phyloP scores from a whole-genome alignment of 2,329 filamentous ascomycete species.

The Hypomyces rosellus region DNA sequence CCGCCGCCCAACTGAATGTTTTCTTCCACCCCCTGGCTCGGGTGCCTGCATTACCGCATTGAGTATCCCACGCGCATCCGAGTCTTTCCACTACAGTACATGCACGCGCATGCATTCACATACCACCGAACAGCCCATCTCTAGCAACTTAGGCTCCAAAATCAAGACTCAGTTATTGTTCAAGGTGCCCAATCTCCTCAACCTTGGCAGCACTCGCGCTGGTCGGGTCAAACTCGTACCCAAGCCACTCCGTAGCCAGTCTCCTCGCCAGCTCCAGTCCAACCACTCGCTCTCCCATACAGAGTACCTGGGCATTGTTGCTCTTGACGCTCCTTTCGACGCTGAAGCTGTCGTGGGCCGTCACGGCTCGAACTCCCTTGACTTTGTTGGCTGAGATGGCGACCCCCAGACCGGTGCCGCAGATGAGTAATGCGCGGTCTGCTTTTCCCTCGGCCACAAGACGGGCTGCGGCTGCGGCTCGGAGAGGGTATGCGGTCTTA shows the following conservation, averaged over 20 bases:
- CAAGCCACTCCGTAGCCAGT: conserved; percentile 74
- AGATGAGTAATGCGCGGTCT: conserved; percentile 76
- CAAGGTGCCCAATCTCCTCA: conserved; percentile 35
- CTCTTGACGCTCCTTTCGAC: conserved; percentile 75
- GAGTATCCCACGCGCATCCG: not conserved
- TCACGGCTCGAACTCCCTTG: conserved; percentile 77
- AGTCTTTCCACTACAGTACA: not conserved
- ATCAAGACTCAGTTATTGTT: no score
- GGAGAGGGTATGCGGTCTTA: conserved; percentile 76
- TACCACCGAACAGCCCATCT: not conserved
- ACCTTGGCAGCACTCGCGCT: conserved; percentile 41
- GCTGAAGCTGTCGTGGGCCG: conserved; percentile 78
- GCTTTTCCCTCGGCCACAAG: conserved; percentile 57
- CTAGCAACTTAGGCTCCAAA: not conserved
- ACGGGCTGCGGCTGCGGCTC: conserved; percentile 65
- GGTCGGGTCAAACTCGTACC: conserved; percentile 68
- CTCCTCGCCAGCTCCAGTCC: conserved; percentile 74
- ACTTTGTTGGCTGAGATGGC: conserved; percentile 89
- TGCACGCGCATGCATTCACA: not conserved
- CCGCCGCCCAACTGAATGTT: not conserved
- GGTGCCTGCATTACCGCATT: not conserved
- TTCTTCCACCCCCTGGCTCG: not conserved
- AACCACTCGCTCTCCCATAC: conserved; percentile 78
- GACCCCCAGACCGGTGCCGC: conserved; percentile 80
- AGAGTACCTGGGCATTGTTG: conserved; percentile 83